phyloP scores from a whole-genome alignment of 164 flowering plant genomes.

The Brasenia schreberi region DNA sequence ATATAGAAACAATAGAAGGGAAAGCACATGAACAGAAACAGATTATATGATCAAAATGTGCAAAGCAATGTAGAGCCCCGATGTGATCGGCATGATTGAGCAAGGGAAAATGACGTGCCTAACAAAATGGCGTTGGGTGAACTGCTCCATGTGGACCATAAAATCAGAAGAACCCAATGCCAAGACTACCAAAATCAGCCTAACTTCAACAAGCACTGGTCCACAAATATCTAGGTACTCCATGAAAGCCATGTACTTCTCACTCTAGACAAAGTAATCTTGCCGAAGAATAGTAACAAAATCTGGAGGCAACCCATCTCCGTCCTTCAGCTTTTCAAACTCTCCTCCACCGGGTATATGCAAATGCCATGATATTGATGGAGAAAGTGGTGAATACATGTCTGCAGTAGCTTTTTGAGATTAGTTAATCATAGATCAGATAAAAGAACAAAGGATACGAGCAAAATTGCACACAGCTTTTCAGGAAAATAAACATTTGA shows the following conservation, averaged over 20 bases:
- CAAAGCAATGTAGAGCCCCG: neutral
- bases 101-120: neutral
- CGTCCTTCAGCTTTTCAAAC: conserved; percentile 51
- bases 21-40: neutral
- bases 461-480: neutral
- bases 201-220: neutral
- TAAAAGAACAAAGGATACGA: neutral
- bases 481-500: neutral
- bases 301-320: conserved; percentile 36
- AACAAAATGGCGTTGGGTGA: neutral
- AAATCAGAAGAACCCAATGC: neutral
- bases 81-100: neutral
- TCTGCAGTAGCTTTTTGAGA: conserved; percentile 27
- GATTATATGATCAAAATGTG: neutral
- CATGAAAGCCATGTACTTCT: neutral
- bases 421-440: neutral
- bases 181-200: neutral
- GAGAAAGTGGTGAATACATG: conserved; percentile 52
- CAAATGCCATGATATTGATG: conserved; percentile 57
- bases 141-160: neutral
- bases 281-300: conserved; percentile 41
- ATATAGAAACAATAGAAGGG: neutral
- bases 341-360: conserved; percentile 58
- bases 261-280: conserved; percentile 37
- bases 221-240: neutral